A percentile compares a stretch with the other conserved stretches of the same genome.
Evolutionary conservation across 805 yeast genomes (phyloP).

Genomic region (Maudiozyma pseudohumilis): DNA sequence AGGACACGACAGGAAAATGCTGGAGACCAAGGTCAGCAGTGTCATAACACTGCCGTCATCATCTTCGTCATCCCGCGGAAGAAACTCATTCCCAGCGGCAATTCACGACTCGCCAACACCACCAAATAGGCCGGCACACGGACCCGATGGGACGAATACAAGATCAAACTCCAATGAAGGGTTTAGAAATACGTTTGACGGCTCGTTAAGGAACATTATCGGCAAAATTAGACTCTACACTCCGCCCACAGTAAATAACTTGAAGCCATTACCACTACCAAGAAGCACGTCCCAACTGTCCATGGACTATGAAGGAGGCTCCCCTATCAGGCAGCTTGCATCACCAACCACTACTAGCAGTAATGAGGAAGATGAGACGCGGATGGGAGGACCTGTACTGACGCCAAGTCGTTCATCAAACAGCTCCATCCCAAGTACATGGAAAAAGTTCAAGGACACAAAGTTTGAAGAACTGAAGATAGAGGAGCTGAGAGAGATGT

Average conservation of each 20-base stretch:
- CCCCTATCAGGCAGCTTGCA: constrained; percentile 1
- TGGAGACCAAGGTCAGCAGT: constrained; percentile 16
- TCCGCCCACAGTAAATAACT: constrained; percentile 14
- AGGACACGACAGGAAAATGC: constrained; percentile 8
- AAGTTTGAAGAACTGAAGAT: constrained; percentile 26
- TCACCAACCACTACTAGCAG: not conserved
- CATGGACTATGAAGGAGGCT: constrained; percentile 7
- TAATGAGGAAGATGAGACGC: constrained; percentile 1
- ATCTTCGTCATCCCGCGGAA: too few species aligned
- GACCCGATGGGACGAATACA: not conserved
- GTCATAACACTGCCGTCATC: constrained; percentile 13
- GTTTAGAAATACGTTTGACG: constrained; percentile 21
- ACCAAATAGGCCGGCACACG: not conserved
- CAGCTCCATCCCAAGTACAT: constrained; percentile 9
- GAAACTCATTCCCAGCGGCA: not conserved
- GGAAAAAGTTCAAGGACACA: constrained; percentile 16
- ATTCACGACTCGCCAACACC: not conserved
- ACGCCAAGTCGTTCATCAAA: constrained; percentile 4
- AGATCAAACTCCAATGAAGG: constrained; percentile 23
- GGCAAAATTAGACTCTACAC: constrained; percentile 26
- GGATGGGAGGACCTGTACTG: constrained; percentile 1
- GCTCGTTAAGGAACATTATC: constrained; percentile 23
- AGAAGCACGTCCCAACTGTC: constrained; percentile 14
- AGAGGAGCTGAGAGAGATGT: constrained; percentile 20
- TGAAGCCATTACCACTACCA: constrained; percentile 10